phyloP scores from a whole-genome alignment of 768 basidiomycete species.

The Termitomyces sp. region DNA sequence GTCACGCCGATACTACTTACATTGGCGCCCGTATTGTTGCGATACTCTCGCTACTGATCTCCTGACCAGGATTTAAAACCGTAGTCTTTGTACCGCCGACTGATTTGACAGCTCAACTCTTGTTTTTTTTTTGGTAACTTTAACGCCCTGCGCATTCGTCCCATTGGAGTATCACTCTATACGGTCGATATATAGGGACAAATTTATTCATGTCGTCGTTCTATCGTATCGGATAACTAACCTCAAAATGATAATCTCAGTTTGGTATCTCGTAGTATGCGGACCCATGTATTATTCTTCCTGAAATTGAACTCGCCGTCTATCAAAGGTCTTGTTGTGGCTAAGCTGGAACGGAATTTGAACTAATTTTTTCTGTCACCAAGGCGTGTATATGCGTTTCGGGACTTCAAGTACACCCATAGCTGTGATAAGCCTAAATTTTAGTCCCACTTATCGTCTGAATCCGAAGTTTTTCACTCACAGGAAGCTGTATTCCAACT shows the following conservation, averaged over 20 bases:
- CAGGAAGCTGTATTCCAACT: neutral
- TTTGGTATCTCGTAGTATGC: neutral
- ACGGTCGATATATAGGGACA: neutral
- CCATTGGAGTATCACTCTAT: neutral
- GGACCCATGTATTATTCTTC: neutral
- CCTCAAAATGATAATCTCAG: neutral
- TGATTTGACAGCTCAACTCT: neutral
- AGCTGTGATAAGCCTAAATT: neutral
- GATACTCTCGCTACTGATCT: neutral
- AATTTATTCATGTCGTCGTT: neutral
- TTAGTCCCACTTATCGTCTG: neutral
- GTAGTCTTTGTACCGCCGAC: neutral
- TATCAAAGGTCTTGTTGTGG: neutral
- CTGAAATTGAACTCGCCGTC: neutral
- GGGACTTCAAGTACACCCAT: too few species aligned
- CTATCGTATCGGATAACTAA: neutral
- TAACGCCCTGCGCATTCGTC: neutral
- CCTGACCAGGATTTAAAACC: neutral
- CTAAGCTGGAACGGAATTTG: neutral
- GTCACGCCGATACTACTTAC: neutral
- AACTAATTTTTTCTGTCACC: neutral
- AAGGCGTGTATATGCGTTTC: neutral
- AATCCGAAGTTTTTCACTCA: neutral
- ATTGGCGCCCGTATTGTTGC: neutral
- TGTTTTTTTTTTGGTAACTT: neutral